Percentiles rank a stretch among this genome's conserved stretches.
Evolutionary conservation across 2,329 filamentous ascomycete genomes (phyloP).

Genomic region (Neocucurbitaria cava): DNA sequence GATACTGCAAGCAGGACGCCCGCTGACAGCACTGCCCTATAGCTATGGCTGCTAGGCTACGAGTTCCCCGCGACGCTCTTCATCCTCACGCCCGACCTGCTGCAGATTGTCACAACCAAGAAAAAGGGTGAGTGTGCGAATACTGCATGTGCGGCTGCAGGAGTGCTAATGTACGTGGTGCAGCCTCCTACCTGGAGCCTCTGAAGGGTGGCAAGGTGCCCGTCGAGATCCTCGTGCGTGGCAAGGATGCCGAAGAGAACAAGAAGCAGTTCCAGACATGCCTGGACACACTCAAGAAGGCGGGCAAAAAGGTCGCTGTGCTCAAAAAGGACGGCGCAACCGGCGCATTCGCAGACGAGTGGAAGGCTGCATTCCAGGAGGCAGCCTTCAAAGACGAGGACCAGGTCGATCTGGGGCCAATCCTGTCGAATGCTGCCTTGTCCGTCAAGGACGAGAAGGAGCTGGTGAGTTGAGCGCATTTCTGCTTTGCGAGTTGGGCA

Average conservation of each 20-base stretch:
- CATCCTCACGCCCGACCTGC: constrained; percentile 83
- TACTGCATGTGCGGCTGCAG: neutral
- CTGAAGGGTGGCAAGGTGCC: constrained; percentile 92
- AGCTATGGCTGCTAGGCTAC: constrained; percentile 99
- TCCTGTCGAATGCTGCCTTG: constrained; percentile 83
- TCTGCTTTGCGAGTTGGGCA: constrained; percentile 1
- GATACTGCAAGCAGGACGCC: neutral
- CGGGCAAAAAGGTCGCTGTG: constrained; percentile 90
- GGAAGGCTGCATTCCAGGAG: constrained; percentile 82
- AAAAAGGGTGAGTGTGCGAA: constrained; percentile 78
- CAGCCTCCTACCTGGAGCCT: constrained; percentile 90
- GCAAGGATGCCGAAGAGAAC: constrained; percentile 91
- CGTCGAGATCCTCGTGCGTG: constrained; percentile 87
- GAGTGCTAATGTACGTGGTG: constrained; percentile 44
- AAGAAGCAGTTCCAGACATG: constrained; percentile 88
- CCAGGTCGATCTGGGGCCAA: constrained; percentile 83
- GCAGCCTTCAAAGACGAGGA: constrained; percentile 81
- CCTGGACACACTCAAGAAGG: constrained; percentile 82
- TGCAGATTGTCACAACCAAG: constrained; percentile 93
- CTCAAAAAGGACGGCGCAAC: constrained; percentile 82
- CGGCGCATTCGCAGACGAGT: constrained; percentile 94
- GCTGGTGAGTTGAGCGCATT: constrained; percentile 60
- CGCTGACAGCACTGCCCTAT: constrained; percentile 34
- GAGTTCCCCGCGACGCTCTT: constrained; percentile 97
- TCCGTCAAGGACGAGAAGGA: constrained; percentile 95